These are phyloP conservation scores for Ceratobasidium sp. DNA, from an alignment of 1,284 basidiomycete genomes.

Conservation along the genomic window DNA sequence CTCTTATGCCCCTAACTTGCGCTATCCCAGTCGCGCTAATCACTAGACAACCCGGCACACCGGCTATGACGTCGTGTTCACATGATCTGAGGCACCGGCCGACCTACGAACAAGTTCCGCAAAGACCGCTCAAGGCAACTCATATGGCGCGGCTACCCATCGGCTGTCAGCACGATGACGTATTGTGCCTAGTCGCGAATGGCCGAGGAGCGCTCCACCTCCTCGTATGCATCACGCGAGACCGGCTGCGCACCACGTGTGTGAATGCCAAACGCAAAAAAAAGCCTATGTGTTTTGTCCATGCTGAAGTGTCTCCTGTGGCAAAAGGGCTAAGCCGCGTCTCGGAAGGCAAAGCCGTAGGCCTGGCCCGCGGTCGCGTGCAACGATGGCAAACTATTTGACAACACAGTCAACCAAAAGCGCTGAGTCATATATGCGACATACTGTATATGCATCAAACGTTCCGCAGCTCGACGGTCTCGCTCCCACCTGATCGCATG, in stretches of 20 bases:
- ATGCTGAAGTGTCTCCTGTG: no score
- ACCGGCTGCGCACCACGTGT: neutral
- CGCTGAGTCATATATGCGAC: no score
- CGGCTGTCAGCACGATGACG: no score
- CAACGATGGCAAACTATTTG: no score
- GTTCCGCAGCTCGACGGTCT: no score
- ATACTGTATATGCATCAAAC: no score
- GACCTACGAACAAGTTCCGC: constrained; percentile 7
- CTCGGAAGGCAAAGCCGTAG: neutral
- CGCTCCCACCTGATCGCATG: no score
- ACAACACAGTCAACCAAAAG: no score
- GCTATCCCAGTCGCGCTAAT: neutral
- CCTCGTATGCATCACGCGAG: neutral
- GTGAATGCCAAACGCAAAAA: neutral
- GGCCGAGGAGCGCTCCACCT: neutral
- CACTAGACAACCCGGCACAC: neutral
- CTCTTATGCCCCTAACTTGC: neutral
- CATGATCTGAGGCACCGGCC: neutral
- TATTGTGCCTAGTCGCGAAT: neutral
- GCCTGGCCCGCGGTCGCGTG: no score
- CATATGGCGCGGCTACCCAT: no score
- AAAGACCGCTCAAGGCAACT: neutral
- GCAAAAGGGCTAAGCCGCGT: neutral
- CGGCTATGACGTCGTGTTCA: constrained; percentile 9
- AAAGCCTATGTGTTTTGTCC: no score